Evolutionary conservation across 805 yeast species (phyloP).

Genomic region (Wickerhamomyces ciferrii): DNA sequence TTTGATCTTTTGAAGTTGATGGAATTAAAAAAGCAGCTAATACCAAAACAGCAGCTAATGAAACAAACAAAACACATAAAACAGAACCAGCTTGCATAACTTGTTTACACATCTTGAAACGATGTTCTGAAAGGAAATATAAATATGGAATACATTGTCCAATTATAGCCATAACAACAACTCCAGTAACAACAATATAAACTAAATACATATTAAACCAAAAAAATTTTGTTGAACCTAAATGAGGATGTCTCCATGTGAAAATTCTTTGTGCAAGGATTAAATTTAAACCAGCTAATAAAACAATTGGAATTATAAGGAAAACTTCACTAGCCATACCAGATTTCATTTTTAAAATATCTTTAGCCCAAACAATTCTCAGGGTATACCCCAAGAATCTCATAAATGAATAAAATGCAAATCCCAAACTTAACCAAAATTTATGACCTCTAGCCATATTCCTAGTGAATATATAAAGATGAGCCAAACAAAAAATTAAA

Average conservation of each 20-base stretch:
- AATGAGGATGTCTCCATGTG: conserved; percentile 74
- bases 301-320: conserved; percentile 50
- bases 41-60: conserved; percentile 45
- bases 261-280: conserved; percentile 68
- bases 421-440: conserved; percentile 50
- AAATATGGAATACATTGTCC: conserved; percentile 58
- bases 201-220: conserved; percentile 44
- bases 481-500: conserved; percentile 36
- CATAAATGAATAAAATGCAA: conserved; percentile 46
- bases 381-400: conserved; percentile 55
- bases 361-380: conserved; percentile 55
- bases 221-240: conserved; percentile 49
- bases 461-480: conserved; percentile 31
- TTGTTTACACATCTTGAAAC: conserved; percentile 45
- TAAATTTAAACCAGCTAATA: conserved; percentile 53
- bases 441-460: conserved; percentile 45
- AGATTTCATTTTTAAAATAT: conserved; percentile 35
- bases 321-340: conserved; percentile 59
- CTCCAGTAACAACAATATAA: conserved; percentile 49
- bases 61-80: conserved; percentile 44
- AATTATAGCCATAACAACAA: conserved; percentile 64
- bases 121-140: conserved; percentile 42
- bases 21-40: conserved; percentile 46
- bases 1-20: conserved; percentile 46
- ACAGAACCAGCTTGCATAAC: conserved; percentile 49